Evolutionary conservation across 306 rosid genomes (phyloP).

Genomic region (Ochetophila trinervis): DNA sequence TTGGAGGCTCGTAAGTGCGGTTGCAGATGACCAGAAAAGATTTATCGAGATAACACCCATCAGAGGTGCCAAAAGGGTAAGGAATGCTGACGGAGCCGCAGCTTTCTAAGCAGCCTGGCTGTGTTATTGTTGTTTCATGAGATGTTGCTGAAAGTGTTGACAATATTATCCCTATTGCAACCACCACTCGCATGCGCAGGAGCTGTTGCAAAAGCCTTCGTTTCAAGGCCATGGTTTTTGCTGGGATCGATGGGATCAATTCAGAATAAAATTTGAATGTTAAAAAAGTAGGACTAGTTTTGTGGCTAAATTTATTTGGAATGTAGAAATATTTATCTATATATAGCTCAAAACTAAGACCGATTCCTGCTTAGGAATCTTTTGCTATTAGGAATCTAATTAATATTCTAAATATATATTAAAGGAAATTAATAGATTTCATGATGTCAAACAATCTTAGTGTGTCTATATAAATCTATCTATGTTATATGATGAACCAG

Average conservation of each 20-base stretch:
- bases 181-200: background rate
- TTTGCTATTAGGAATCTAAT: too few species aligned
- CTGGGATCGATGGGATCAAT: background rate
- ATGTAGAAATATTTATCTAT: too few species aligned
- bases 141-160: background rate
- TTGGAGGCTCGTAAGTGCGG: background rate
- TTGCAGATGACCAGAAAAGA: constrained; percentile 19
- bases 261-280: too few species aligned
- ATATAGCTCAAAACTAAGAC: too few species aligned
- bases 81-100: constrained; percentile 29
- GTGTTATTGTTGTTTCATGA: background rate
- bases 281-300: too few species aligned
- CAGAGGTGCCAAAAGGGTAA: constrained; percentile 22
- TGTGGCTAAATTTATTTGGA: too few species aligned
- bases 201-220: background rate
- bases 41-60: constrained; percentile 1
- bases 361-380: too few species aligned
- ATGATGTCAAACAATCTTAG: too few species aligned
- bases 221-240: background rate
- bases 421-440: too few species aligned
- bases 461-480: too few species aligned
- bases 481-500: too few species aligned
- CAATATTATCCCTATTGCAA: background rate
- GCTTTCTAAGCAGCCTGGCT: constrained; percentile 4
- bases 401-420: too few species aligned